phyloP scores from a whole-genome alignment of 805 yeast genomes.

The Saccharomycopsis microspora region DNA sequence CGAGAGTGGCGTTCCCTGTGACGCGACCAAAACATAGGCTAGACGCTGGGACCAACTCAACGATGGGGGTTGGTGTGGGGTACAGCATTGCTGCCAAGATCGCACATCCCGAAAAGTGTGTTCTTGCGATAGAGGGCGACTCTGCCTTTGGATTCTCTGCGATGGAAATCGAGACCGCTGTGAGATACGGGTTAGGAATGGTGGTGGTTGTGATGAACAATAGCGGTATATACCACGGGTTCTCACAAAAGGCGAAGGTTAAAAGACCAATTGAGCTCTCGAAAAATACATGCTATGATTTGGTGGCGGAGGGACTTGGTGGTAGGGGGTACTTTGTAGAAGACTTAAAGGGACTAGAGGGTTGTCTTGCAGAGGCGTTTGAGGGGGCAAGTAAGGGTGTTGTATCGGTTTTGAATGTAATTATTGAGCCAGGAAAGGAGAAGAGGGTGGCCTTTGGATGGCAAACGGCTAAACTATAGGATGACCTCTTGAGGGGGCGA shows the following conservation, averaged over 20 bases:
- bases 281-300: slow-evolving; percentile 44
- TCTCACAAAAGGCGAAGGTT: slow-evolving; percentile 24
- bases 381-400: slow-evolving; percentile 15
- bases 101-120: slow-evolving; percentile 30
- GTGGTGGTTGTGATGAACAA: slow-evolving; percentile 60
- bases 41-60: slow-evolving; percentile 70
- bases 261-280: slow-evolving; percentile 46
- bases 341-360: slow-evolving; percentile 28
- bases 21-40: slow-evolving; percentile 39
- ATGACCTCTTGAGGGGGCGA: neutral
- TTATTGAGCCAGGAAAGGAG: slow-evolving; percentile 48
- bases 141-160: slow-evolving; percentile 72
- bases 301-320: slow-evolving; percentile 44
- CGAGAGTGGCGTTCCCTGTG: slow-evolving; percentile 50
- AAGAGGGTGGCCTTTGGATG: slow-evolving; percentile 53
- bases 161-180: slow-evolving; percentile 62
- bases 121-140: slow-evolving; percentile 60
- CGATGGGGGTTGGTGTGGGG: slow-evolving; percentile 69
- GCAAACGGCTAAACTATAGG: slow-evolving; percentile 28
- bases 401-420: slow-evolving; percentile 38
- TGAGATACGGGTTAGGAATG: slow-evolving; percentile 40
- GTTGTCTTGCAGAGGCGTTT: slow-evolving; percentile 25
- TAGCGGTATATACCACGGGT: slow-evolving; percentile 63
- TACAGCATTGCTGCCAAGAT: slow-evolving; percentile 55
- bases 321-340: slow-evolving; percentile 38